Evolutionary conservation across 257 asterid species (phyloP), one percentile per base, ranked within the genome.

Genomic region (Scutellaria baicalensis): DNA sequence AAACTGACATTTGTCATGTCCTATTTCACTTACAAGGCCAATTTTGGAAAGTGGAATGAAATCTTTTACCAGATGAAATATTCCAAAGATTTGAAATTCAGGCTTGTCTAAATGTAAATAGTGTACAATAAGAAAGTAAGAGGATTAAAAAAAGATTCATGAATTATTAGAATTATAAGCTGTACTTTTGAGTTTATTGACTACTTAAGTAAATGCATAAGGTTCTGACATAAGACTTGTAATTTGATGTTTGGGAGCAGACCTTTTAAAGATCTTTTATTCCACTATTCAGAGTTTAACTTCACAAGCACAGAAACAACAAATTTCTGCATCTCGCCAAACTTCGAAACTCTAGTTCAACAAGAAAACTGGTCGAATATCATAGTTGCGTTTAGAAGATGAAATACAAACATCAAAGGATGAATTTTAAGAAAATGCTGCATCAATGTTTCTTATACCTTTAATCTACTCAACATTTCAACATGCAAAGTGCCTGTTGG

Each of bases 301-400:
- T 72, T 42, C 77, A 62, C 61, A 60, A 33, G 55, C 63, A 44
- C n/a, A 18, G 21, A 33, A 35, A 58, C 12, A 58, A 69, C 21
- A 57, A 21, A 69, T 17, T 43, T 57, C 13, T 60, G 62, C 50
- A 52, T 71, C 54, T 49, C 42, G 52, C 75, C 44, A 45, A 33
- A 49, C 59, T 65, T 16, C 8, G n/a, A 33, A 31, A 52, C 9
- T 16, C 43, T 18, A 52, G 62, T 67, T 20, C 5, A 0, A 10
- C n/a, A 43, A 55, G 20, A 27, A 13, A 0, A 43, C 9, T 58
- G 27, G 64, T 33, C 67, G 23, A 68, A 36, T 69, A n/a, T 42
- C 77, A 35, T 43, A 20, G 23, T n/a, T 49, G 64, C 60, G 18
- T 52, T 59, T 51, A 54, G 71, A 36, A 8, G 45, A 39, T 31